Conservation (phyloP, 768 basidiomycete genomes). For the Lentinula lateritia region DNA sequence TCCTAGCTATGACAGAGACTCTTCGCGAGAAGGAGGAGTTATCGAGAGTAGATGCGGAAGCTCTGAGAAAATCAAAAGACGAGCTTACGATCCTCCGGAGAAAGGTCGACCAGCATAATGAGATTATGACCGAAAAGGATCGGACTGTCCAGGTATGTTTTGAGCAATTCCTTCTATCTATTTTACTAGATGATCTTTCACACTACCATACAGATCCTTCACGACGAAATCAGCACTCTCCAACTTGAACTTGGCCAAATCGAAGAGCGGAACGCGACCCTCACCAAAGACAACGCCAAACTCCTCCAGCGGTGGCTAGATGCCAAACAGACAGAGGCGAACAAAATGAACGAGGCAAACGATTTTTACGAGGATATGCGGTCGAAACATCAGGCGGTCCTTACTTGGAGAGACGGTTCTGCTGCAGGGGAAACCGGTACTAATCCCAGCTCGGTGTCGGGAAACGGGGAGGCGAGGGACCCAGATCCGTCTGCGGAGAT, state of each 20-base stretch:
- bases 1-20: slow-evolving; percentile 92
- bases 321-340: slow-evolving; percentile 87
- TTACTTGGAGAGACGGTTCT: slow-evolving; percentile 44
- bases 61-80: slow-evolving; percentile 68
- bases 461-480: slow-evolving; percentile 63
- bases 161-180: slow-evolving; percentile 4
- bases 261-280: slow-evolving; percentile 78
- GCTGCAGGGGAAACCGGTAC: slow-evolving; percentile 17
- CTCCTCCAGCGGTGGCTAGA: slow-evolving; percentile 96
- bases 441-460: slow-evolving; percentile 43
- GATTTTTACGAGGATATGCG: slow-evolving; percentile 87
- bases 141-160: slow-evolving; percentile 77
- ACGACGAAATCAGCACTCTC: slow-evolving; percentile 91
- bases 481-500: slow-evolving; percentile 37
- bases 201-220: slow-evolving; percentile 58
- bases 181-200: not conserved
- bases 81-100: slow-evolving; percentile 64
- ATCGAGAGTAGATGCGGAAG: slow-evolving; percentile 76
- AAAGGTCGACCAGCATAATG: slow-evolving; percentile 79
- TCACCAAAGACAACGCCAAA: slow-evolving; percentile 90
- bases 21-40: slow-evolving; percentile 90
- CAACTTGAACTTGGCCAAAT: slow-evolving; percentile 89
- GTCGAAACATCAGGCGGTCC: slow-evolving; percentile 58
- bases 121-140: slow-evolving; percentile 86
- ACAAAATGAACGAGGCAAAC: slow-evolving; percentile 93